phyloP scores from a whole-genome alignment of 108 stramenopile genomes.

The Fragilaria radians region DNA sequence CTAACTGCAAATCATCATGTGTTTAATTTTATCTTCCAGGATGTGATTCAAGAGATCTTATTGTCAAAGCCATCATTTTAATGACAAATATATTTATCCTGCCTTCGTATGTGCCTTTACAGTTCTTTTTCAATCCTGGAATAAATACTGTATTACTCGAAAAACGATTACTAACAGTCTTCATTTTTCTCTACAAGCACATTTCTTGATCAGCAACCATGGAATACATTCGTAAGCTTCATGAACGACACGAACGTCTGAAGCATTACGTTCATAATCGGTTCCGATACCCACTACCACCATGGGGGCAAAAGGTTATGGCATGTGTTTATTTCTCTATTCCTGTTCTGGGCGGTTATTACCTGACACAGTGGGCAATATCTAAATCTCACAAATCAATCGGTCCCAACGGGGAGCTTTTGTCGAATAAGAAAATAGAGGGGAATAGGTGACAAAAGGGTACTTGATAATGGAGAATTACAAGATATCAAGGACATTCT shows the following conservation, averaged over 20 bases:
- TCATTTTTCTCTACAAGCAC: too few species aligned
- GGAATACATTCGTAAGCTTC: background rate
- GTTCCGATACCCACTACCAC: conserved; percentile 60
- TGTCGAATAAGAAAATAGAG: background rate
- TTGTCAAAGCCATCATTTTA: too few species aligned
- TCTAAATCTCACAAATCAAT: conserved; percentile 51
- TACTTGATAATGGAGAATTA: conserved; percentile 23
- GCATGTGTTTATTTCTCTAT: conserved; percentile 66
- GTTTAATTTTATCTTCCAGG: too few species aligned
- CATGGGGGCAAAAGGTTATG: conserved; percentile 67
- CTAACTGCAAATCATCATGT: too few species aligned
- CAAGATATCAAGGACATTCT: conserved; percentile 52
- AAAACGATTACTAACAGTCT: too few species aligned
- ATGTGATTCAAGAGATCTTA: too few species aligned
- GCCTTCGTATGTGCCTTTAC: too few species aligned
- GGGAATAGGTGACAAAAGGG: conserved; percentile 42
- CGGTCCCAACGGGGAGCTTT: conserved; percentile 39
- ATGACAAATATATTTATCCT: too few species aligned
- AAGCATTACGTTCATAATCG: conserved; percentile 44
- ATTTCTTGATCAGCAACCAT: too few species aligned
- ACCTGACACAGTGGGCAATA: conserved; percentile 61
- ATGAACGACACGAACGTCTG: conserved; percentile 10
- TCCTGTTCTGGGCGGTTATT: conserved; percentile 65
- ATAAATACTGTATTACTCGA: too few species aligned
- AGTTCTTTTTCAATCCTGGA: too few species aligned